These are phyloP conservation scores for Amaranthus palmeri DNA, from an alignment of 148 eudicot species.

Conservation along the genomic window DNA sequence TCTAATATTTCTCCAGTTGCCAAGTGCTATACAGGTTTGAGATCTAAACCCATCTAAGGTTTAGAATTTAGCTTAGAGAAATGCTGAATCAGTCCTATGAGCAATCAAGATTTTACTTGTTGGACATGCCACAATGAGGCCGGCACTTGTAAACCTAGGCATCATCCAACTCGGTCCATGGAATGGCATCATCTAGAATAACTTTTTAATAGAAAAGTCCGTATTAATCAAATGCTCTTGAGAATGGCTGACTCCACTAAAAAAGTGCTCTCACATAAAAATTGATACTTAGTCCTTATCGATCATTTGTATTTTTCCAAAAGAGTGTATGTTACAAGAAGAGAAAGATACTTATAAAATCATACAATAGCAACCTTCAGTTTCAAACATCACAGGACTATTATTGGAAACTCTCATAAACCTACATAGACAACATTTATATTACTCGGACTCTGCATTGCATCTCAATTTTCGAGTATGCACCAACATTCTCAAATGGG, in stretches of 20 bases:
- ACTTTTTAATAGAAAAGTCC: background rate
- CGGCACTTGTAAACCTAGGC: background rate
- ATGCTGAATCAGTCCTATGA: background rate
- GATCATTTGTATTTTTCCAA: no score
- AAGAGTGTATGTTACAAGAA: no score
- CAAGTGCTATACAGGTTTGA: background rate
- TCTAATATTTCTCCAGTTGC: background rate
- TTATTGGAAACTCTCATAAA: no score
- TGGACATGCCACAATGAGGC: background rate
- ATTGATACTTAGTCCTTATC: no score
- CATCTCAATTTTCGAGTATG: background rate
- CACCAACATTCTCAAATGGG: background rate
- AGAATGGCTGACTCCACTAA: background rate
- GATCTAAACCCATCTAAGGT: background rate
- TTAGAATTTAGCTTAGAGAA: background rate
- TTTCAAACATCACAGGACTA: no score
- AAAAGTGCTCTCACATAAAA: background rate
- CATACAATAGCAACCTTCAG: no score
- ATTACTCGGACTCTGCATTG: background rate
- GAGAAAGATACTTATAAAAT: no score
- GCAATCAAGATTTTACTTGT: background rate
- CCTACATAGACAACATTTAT: background rate
- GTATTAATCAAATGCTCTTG: background rate
- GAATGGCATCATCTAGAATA: background rate
- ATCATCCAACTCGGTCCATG: background rate